These are phyloP conservation scores for Streptanthus diversifolius DNA, from an alignment of 345 rosid genomes.

Conservation along the genomic window DNA sequence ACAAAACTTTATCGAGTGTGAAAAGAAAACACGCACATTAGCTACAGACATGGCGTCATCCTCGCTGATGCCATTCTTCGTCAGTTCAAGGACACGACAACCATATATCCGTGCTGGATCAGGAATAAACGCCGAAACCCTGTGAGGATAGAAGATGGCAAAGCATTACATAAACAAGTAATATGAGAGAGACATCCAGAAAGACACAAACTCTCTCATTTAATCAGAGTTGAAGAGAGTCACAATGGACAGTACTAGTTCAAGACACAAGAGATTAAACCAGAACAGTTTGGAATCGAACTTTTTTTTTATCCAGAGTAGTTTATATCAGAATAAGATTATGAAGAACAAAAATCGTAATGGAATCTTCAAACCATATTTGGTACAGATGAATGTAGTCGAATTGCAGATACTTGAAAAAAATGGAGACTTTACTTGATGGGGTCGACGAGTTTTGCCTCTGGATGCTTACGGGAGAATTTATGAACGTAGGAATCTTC, in stretches of 20 bases:
- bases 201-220: background rate
- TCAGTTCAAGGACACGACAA: slow-evolving; percentile 70
- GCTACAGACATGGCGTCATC: slow-evolving; percentile 74
- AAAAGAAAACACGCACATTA: slow-evolving; percentile 45
- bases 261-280: background rate
- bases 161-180: background rate
- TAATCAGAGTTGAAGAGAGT: background rate
- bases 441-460: slow-evolving; percentile 53
- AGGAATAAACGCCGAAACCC: slow-evolving; percentile 59
- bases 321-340: background rate
- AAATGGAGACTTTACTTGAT: slow-evolving; percentile 48
- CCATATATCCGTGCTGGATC: slow-evolving; percentile 79
- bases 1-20: background rate
- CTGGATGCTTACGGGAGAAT: slow-evolving; percentile 62
- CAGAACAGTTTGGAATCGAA: background rate
- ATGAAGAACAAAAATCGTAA: background rate
- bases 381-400: background rate
- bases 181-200: background rate
- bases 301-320: too few relatives aligned
- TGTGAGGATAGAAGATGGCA: slow-evolving; percentile 28
- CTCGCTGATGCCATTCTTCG: slow-evolving; percentile 67
- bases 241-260: background rate
- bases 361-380: background rate
- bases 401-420: background rate
- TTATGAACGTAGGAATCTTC: slow-evolving; percentile 70